Evolutionary conservation across 2,329 filamentous ascomycete species (phyloP).

Genomic region (Cordyceps fumosorosea): DNA sequence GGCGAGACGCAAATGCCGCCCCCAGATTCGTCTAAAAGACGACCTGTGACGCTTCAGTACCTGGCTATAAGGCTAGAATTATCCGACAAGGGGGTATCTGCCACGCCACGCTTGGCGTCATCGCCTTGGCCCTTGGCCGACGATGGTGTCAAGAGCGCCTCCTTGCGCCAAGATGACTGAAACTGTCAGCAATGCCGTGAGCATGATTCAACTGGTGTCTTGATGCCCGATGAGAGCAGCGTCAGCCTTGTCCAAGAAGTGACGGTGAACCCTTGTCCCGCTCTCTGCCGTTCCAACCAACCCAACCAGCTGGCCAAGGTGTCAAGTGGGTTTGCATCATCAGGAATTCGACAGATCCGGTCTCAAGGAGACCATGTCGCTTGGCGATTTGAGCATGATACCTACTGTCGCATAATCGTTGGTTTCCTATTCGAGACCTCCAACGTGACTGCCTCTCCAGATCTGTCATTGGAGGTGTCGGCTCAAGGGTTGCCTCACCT

Average conservation of each 20-base stretch:
- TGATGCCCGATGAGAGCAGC: not conserved
- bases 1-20: not conserved
- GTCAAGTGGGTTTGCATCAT: not conserved
- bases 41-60: not conserved
- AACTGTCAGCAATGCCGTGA: not conserved
- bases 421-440: not conserved
- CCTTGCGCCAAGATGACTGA: constrained; percentile 5
- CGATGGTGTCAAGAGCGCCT: not conserved
- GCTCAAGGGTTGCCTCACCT: not conserved
- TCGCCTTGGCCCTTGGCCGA: not conserved
- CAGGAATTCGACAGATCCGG: constrained; percentile 15
- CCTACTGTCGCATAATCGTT: not conserved
- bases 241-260: not conserved
- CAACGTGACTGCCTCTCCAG: not conserved
- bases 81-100: not conserved
- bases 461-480: not conserved
- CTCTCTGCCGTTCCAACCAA: not conserved
- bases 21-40: not conserved
- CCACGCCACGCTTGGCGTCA: not conserved
- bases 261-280: not conserved
- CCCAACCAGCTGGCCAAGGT: not conserved
- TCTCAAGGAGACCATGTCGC: constrained; percentile 16
- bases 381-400: constrained; percentile 1
- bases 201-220: not conserved
- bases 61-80: not conserved